These are phyloP conservation scores for Trametes versicolor DNA, from an alignment of 1,284 basidiomycete species.

Conservation along the genomic window DNA sequence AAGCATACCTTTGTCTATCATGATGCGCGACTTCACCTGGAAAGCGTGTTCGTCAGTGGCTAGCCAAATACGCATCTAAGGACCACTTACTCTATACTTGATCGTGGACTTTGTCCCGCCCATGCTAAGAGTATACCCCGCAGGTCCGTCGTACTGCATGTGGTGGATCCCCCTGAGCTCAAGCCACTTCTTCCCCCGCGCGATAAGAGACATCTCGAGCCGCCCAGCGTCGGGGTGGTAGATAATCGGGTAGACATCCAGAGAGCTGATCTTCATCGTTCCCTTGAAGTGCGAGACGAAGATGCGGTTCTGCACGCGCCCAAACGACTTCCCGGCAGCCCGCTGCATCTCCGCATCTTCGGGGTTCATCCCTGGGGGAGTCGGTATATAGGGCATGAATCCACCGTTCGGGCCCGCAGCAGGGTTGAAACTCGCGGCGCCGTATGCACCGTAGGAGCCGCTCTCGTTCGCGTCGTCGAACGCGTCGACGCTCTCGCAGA, in stretches of 20 bases:
- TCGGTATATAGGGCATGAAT: slow-evolving; percentile 7
- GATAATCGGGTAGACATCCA: slow-evolving; percentile 60
- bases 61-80: too few species aligned
- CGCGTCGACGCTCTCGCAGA: slow-evolving; percentile 51
- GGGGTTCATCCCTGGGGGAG: not conserved
- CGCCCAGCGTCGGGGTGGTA: slow-evolving; percentile 54
- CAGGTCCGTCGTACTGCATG: slow-evolving; percentile 57
- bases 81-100: not conserved
- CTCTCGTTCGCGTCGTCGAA: slow-evolving; percentile 10
- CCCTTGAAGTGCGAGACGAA: slow-evolving; percentile 55
- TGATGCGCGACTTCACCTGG: slow-evolving; percentile 8
- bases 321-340: not conserved
- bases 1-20: slow-evolving; percentile 13
- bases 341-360: not conserved
- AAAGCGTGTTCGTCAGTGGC: not conserved
- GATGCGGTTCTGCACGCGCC: slow-evolving; percentile 50
- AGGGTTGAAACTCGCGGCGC: not conserved
- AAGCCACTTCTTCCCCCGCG: slow-evolving; percentile 62
- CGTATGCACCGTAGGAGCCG: slow-evolving; percentile 1
- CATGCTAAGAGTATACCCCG: not conserved
- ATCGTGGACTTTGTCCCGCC: not conserved
- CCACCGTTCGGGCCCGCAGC: slow-evolving; percentile 30
- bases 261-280: slow-evolving; percentile 54
- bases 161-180: slow-evolving; percentile 60
- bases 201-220: slow-evolving; percentile 49